phyloP scores from a whole-genome alignment of 495 filamentous ascomycete genomes.

The Cryomyces antarcticus region DNA sequence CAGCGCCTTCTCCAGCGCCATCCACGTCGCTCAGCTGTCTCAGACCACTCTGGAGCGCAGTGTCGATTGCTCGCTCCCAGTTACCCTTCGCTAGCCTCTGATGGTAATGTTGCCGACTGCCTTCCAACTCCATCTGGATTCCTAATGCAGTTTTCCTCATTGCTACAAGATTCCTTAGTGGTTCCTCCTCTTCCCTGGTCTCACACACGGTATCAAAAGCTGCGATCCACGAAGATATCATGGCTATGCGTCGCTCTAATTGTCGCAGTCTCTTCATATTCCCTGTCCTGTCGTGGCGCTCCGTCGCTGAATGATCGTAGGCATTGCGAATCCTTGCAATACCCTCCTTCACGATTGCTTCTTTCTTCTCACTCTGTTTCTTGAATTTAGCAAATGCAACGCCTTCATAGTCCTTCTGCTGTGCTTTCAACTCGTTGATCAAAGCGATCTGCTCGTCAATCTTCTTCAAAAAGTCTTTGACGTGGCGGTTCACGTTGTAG shows the following conservation, averaged over 20 bases:
- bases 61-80: slow-evolving; percentile 73
- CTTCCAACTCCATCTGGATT: slow-evolving; percentile 69
- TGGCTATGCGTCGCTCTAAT: slow-evolving; percentile 62
- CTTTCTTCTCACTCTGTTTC: slow-evolving; percentile 71
- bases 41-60: slow-evolving; percentile 69
- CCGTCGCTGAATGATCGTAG: slow-evolving; percentile 61
- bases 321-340: slow-evolving; percentile 59
- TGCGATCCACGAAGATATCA: slow-evolving; percentile 78
- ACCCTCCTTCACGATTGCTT: slow-evolving; percentile 57
- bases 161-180: slow-evolving; percentile 42
- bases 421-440: slow-evolving; percentile 82
- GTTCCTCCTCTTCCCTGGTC: slow-evolving; percentile 40
- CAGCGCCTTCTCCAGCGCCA: slow-evolving; percentile 42
- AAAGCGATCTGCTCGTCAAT: slow-evolving; percentile 87
- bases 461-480: slow-evolving; percentile 95
- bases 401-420: slow-evolving; percentile 79
- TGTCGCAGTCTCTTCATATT: slow-evolving; percentile 69
- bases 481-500: slow-evolving; percentile 96
- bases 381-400: slow-evolving; percentile 74
- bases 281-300: slow-evolving; percentile 57
- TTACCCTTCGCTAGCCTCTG: slow-evolving; percentile 56
- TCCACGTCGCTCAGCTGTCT: slow-evolving; percentile 57
- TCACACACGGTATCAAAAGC: slow-evolving; percentile 77
- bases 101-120: slow-evolving; percentile 74
- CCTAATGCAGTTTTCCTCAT: slow-evolving; percentile 80